Percentiles rank a stretch among this genome's conserved stretches.
Evolutionary conservation across 192 early-diverging fungal genomes (phyloP).

Genomic region (Gryganskiella cystojenkinii): DNA sequence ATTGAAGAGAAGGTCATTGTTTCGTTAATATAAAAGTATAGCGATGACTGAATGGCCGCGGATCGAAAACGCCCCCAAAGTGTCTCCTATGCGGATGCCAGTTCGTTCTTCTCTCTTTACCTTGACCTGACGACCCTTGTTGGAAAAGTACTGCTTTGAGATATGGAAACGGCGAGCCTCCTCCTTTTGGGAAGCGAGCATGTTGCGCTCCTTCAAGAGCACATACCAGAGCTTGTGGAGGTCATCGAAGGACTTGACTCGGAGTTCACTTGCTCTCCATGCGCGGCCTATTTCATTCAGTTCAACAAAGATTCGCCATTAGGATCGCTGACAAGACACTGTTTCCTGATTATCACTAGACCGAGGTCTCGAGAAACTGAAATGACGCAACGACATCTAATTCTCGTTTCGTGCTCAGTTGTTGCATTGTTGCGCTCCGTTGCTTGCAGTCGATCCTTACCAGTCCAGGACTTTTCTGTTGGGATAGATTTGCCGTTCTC

Average conservation of each 20-base stretch:
- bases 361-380: neutral
- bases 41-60: conserved; percentile 2
- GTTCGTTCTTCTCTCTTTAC: conserved; percentile 29
- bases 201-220: conserved; percentile 85
- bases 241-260: conserved; percentile 96
- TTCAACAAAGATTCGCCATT: neutral
- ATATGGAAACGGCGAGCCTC: conserved; percentile 71
- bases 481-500: conserved; percentile 65
- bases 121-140: conserved; percentile 74
- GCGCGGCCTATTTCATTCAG: conserved; percentile 70
- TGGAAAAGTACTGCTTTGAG: conserved; percentile 62
- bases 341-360: neutral
- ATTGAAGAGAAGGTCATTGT: neutral
- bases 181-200: conserved; percentile 78
- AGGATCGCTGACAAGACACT: too few species aligned
- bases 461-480: conserved; percentile 57
- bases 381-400: too few species aligned
- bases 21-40: neutral
- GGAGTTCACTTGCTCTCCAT: conserved; percentile 90
- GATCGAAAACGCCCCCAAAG: neutral
- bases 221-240: conserved; percentile 96
- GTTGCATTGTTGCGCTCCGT: neutral
- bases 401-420: neutral
- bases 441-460: conserved; percentile 13
- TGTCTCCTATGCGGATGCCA: neutral